phyloP scores from a whole-genome alignment of 345 rosid species.

The Populus simonii region DNA sequence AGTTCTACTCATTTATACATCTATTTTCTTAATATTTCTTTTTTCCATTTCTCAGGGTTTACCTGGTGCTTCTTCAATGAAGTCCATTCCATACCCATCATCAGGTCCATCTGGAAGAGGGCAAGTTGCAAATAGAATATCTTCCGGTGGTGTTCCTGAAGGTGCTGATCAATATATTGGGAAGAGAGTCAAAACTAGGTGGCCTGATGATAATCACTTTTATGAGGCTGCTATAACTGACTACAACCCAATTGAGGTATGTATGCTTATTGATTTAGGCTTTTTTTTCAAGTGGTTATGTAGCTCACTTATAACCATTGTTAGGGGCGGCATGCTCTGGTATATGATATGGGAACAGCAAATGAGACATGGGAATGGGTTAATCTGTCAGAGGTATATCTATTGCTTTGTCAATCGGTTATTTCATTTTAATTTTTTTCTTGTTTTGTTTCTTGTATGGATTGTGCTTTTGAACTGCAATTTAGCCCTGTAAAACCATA shows the following conservation, averaged over 20 bases:
- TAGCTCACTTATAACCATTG: conserved; percentile 9
- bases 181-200: conserved; percentile 70
- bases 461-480: conserved; percentile 5
- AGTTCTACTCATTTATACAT: neutral
- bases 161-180: conserved; percentile 58
- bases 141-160: conserved; percentile 46
- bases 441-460: neutral
- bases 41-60: conserved; percentile 43
- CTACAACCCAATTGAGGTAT: conserved; percentile 59
- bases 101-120: conserved; percentile 59
- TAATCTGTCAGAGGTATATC: conserved; percentile 68
- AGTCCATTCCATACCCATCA: conserved; percentile 50
- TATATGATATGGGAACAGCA: conserved; percentile 68
- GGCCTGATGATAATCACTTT: conserved; percentile 95
- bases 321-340: conserved; percentile 82
- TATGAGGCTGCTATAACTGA: conserved; percentile 82
- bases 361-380: conserved; percentile 97
- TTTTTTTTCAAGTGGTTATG: neutral
- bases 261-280: conserved; percentile 20
- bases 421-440: neutral
- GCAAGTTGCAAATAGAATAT: conserved; percentile 50
- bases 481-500: neutral
- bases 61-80: conserved; percentile 59
- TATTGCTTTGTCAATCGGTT: neutral
- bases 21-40: neutral